Evolutionary conservation across 305 asterid genomes (phyloP).

Genomic region (Fraxinus ornus): DNA sequence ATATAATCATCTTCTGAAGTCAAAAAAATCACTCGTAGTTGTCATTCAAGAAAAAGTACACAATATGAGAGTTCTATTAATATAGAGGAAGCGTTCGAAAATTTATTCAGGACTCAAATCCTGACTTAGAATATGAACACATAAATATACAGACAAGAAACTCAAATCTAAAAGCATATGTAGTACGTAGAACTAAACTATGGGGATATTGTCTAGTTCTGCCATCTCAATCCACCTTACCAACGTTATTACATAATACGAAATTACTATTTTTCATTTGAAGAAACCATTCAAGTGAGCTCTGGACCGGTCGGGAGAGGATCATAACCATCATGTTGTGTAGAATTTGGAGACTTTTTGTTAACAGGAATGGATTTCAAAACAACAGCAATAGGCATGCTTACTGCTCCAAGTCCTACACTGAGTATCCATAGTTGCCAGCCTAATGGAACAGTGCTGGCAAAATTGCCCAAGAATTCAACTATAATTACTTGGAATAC

Average conservation of each 20-base stretch:
- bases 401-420: conserved; percentile 52
- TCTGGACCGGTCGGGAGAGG: conserved; percentile 67
- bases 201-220: background rate
- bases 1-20: background rate
- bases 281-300: conserved; percentile 34
- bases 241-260: background rate
- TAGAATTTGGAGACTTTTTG: conserved; percentile 24
- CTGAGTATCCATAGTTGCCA: conserved; percentile 82
- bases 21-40: background rate
- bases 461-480: conserved; percentile 85
- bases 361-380: conserved; percentile 79
- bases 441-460: conserved; percentile 78
- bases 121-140: background rate
- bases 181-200: background rate
- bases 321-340: conserved; percentile 71
- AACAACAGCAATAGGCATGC: conserved; percentile 68
- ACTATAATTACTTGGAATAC: conserved; percentile 80
- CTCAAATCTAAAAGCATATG: background rate
- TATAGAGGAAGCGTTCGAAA: background rate
- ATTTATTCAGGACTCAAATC: background rate
- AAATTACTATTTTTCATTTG: background rate
- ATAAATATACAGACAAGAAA: background rate
- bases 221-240: background rate
- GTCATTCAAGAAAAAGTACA: background rate
- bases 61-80: background rate